Evolutionary conservation across 2,329 filamentous ascomycete species (phyloP).

Genomic region (Cercospora brassicicola): DNA sequence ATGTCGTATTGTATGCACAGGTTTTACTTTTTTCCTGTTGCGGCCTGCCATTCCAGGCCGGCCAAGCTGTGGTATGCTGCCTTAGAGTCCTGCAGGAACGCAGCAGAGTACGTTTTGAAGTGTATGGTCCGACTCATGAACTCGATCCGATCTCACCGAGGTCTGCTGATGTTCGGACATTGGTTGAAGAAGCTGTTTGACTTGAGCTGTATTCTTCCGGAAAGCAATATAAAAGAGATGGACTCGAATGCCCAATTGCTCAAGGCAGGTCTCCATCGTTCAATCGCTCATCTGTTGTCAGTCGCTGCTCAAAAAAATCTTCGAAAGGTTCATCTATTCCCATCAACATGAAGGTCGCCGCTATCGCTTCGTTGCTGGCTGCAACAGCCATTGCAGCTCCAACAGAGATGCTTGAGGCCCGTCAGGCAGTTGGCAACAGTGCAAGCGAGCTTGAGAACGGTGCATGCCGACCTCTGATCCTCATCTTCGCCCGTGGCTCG

Average conservation of each 20-base stretch:
- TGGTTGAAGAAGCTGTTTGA: neutral
- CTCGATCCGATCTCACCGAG: neutral
- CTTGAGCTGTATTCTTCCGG: neutral
- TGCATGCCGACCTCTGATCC: constrained; percentile 49
- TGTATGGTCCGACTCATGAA: neutral
- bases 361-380: constrained; percentile 8
- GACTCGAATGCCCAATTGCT: neutral
- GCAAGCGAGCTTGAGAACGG: constrained; percentile 27
- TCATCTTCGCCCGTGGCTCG: constrained; percentile 59
- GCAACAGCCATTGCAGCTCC: constrained; percentile 13
- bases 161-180: neutral
- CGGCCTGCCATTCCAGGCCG: neutral
- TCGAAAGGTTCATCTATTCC: neutral
- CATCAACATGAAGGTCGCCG: constrained; percentile 3
- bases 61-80: neutral
- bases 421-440: constrained; percentile 1
- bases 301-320: neutral
- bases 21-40: neutral
- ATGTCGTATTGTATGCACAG: neutral
- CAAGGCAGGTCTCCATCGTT: neutral
- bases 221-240: neutral
- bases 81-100: neutral
- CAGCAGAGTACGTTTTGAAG: neutral
- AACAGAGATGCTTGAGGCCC: constrained; percentile 2
- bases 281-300: neutral